These are phyloP conservation scores for Coprinopsis cinerea DNA, from an alignment of 768 basidiomycete genomes.

Conservation along the genomic window DNA sequence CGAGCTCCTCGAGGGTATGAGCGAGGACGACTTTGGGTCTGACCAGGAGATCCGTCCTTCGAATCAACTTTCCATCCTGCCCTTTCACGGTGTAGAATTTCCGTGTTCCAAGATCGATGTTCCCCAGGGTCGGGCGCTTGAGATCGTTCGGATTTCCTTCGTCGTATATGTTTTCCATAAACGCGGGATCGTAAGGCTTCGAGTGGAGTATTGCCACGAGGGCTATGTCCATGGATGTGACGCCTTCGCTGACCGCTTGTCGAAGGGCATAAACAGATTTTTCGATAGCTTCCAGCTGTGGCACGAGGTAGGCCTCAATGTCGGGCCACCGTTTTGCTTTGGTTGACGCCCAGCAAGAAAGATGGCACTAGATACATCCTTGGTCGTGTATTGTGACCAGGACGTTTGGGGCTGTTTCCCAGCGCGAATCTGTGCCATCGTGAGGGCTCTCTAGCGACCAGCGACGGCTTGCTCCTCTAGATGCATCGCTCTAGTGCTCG, in stretches of 20 bases:
- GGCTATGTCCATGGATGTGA: slow-evolving; percentile 21
- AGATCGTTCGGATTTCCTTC: not conserved
- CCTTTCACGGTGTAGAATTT: not conserved
- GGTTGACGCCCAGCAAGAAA: slow-evolving; percentile 1
- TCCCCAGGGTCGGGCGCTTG: slow-evolving; percentile 1
- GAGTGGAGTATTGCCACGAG: slow-evolving; percentile 12
- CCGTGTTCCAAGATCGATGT: slow-evolving; percentile 1
- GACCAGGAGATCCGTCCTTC: slow-evolving; percentile 5
- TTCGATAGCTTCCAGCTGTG: slow-evolving; percentile 1
- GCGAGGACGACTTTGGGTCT: slow-evolving; percentile 14
- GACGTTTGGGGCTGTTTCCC: not conserved
- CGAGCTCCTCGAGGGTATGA: slow-evolving; percentile 11
- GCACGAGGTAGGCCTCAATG: not conserved
- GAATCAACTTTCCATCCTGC: slow-evolving; percentile 4
- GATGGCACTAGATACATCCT: not conserved
- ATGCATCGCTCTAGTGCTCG: no score
- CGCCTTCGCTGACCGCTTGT: slow-evolving; percentile 21
- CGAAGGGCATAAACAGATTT: slow-evolving; percentile 15
- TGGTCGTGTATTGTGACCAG: not conserved
- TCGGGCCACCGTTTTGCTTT: not conserved
- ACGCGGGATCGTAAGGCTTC: slow-evolving; percentile 8
- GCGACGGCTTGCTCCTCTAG: slow-evolving; percentile 37
- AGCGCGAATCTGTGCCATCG: slow-evolving; percentile 1
- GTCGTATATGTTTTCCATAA: slow-evolving; percentile 24
- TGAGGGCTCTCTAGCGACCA: slow-evolving; percentile 36